Conservation (phyloP, 2,329 filamentous ascomycete genomes). For the Septoria petroselini region DNA sequence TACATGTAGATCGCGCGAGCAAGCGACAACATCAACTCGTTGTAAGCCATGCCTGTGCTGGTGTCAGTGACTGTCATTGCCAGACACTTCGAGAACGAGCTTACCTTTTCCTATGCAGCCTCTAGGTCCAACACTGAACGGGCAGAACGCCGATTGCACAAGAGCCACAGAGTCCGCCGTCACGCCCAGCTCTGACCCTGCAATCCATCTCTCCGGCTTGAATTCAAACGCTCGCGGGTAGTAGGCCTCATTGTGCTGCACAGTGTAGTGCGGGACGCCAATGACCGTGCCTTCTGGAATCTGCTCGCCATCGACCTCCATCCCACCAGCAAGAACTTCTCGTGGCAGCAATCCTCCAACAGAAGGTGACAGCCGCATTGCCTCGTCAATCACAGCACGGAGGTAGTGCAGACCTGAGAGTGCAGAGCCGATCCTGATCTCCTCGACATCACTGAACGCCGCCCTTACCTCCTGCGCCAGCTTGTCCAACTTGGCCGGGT, state of each 20-base stretch:
- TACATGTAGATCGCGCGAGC: slow-evolving; percentile 22
- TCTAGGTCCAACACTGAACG: slow-evolving; percentile 24
- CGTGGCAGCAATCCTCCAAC: slow-evolving; percentile 39
- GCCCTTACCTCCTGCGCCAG: slow-evolving; percentile 39
- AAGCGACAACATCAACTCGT: slow-evolving; percentile 24
- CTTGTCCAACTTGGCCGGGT: slow-evolving; percentile 32
- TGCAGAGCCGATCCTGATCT: slow-evolving; percentile 43
- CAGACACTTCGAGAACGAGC: neutral
- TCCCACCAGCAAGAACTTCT: slow-evolving; percentile 35
- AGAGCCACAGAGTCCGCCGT: slow-evolving; percentile 10
- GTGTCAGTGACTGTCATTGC: neutral
- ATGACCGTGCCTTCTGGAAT: slow-evolving; percentile 39
- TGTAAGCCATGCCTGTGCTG: slow-evolving; percentile 20
- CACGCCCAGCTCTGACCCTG: neutral
- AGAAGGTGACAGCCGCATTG: slow-evolving; percentile 48
- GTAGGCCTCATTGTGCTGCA: slow-evolving; percentile 38
- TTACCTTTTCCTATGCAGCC: slow-evolving; percentile 26
- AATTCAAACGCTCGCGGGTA: slow-evolving; percentile 30
- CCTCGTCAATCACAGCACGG: slow-evolving; percentile 49
- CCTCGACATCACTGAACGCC: slow-evolving; percentile 48
- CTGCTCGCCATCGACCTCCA: slow-evolving; percentile 37
- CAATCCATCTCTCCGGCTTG: slow-evolving; percentile 32
- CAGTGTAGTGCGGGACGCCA: slow-evolving; percentile 36
- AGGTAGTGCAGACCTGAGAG: slow-evolving; percentile 44
- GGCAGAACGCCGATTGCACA: slow-evolving; percentile 24